phyloP scores from a whole-genome alignment of 202 grass and related monocot species.

The Setaria italica region DNA sequence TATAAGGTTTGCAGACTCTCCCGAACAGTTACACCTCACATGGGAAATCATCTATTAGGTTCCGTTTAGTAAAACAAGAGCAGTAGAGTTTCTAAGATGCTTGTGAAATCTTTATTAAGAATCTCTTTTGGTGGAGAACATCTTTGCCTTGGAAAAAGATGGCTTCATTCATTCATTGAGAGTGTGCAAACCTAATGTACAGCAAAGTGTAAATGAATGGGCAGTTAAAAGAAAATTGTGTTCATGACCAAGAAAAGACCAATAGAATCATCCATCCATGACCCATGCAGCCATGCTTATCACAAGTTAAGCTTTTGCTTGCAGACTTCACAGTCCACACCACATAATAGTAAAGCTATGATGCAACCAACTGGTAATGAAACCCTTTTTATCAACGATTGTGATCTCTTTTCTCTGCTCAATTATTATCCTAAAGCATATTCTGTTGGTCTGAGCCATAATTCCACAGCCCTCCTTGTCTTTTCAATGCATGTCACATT shows the following conservation, averaged over 20 bases:
- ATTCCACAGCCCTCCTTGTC: constrained; percentile 45
- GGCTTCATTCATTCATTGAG: constrained; percentile 15
- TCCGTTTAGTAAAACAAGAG: not conserved
- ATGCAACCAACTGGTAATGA: constrained; percentile 45
- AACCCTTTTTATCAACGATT: constrained; percentile 49
- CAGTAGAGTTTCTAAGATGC: not conserved
- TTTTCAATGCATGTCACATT: constrained; percentile 50
- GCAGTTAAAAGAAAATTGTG: constrained; percentile 2
- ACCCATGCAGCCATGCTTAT: constrained; percentile 35
- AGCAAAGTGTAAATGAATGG: constrained; percentile 32
- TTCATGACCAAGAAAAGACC: constrained; percentile 13
- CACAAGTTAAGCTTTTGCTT: constrained; percentile 37
- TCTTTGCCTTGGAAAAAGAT: constrained; percentile 14
- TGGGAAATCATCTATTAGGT: constrained; percentile 21
- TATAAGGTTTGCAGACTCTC: not conserved
- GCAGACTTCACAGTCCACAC: constrained; percentile 31
- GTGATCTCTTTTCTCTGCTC: constrained; percentile 48
- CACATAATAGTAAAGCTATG: constrained; percentile 55
- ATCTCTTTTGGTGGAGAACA: constrained; percentile 30
- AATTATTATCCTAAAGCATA: constrained; percentile 63
- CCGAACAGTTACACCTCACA: not conserved
- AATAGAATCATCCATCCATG: constrained; percentile 34
- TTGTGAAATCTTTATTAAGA: constrained; percentile 24
- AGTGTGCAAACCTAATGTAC: constrained; percentile 28
- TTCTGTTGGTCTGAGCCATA: constrained; percentile 52